Evolutionary conservation across 306 rosid genomes (phyloP), one percentile per base, ranked within the genome.

Genomic region (Medicago arabica): DNA sequence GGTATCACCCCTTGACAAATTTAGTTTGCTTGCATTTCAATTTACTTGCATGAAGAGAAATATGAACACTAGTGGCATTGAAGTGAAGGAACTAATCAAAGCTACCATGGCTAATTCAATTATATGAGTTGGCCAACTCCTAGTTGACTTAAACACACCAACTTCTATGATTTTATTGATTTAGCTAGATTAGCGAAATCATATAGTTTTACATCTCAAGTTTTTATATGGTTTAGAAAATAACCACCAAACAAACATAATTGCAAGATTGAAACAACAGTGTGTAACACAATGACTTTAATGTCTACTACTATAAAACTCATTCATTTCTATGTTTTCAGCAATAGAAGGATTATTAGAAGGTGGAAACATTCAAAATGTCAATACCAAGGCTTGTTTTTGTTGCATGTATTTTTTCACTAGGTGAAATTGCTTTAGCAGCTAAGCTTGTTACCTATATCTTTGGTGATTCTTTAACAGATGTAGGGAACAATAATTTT

Each of bases 401-500:
- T 15, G 75, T 71, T n/a, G 43, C 60, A 9, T 50, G 63, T 70
- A 18, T 86, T 4, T 46, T 83, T 43, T 53, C 64, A 14, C 2
- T 79, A 64, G 71, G 59, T 43, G 39, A 74, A 59, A 55, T 58
- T 64, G 73, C 69, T 36, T 60, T 86, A 9, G 85, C 81, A 43
- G 78, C 50, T 8, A 0, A 23, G 12, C 70, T 70, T 5, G 90
- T 86, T 1, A 91, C 92, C 2, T 91, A 60, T 43, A 68, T 88
- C 47, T 93, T 93, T 71, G 93, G 98, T 9, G 98, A 93, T 16
- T 93, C 98, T 0, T 75, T 91, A 19, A 85, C 97, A 36, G 97
- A 93, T 7, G 98, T 93, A 36, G 98, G 97, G 4, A 93, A 93
- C 83, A 93, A 93, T 78, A 93, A 93, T 51, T 88, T 55, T 69